Evolutionary conservation across 805 yeast genomes (phyloP).

Genomic region (Candida yuanshanica): DNA sequence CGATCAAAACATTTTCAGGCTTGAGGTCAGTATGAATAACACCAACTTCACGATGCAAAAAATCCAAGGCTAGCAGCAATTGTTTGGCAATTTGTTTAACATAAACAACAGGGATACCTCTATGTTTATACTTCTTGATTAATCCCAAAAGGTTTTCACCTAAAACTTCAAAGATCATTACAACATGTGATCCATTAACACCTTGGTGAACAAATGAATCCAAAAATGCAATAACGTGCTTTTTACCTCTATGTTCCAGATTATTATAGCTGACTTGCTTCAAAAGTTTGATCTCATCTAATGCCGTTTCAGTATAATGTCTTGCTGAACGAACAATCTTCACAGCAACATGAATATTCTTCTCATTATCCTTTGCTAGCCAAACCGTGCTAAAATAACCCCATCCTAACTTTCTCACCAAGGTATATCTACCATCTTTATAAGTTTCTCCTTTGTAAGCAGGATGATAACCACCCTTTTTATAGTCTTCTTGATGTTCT

Average conservation of each 20-base stretch:
- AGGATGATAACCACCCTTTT: conserved; percentile 94
- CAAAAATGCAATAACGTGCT: conserved; percentile 69
- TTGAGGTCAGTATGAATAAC: conserved; percentile 70
- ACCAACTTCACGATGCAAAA: conserved; percentile 66
- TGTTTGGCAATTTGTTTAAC: conserved; percentile 83
- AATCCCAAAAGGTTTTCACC: conserved; percentile 90
- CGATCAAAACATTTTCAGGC: conserved; percentile 73
- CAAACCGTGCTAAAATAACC: conserved; percentile 97
- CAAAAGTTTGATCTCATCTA: conserved; percentile 84
- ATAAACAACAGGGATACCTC: conserved; percentile 70
- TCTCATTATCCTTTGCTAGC: conserved; percentile 66
- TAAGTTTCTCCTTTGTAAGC: conserved; percentile 82
- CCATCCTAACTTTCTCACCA: conserved; percentile 95
- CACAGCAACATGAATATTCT: conserved; percentile 78
- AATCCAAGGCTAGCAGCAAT: conserved; percentile 65
- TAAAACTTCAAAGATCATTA: conserved; percentile 95
- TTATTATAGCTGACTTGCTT: conserved; percentile 59
- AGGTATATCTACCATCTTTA: conserved; percentile 66
- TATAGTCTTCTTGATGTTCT: conserved; percentile 81
- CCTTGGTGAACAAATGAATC: conserved; percentile 87
- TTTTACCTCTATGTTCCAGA: conserved; percentile 71
- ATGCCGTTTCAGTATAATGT: conserved; percentile 89
- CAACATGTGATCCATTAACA: conserved; percentile 87
- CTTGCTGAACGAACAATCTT: conserved; percentile 89
- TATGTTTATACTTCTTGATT: conserved; percentile 69